A percentile compares a stretch with the other conserved stretches of the same genome.
Conservation (phyloP, 2,329 filamentous ascomycete species). For the Colletotrichum ledebouriae region DNA sequence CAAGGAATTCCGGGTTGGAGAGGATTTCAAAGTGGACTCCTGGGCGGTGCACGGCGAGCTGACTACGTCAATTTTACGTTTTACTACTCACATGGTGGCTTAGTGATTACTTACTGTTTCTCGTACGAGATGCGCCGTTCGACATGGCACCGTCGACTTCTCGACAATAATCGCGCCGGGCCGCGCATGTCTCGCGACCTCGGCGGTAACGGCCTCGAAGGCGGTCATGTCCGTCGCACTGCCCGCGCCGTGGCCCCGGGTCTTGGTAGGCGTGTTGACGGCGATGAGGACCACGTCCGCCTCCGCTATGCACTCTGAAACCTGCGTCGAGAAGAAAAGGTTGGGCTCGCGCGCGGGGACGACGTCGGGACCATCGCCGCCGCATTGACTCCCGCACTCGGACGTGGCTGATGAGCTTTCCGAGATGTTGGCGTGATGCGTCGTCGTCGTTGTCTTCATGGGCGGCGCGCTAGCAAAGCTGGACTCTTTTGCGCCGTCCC, state of each 20-base stretch:
- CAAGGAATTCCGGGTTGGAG: slow-evolving; percentile 85
- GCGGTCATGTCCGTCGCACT: slow-evolving; percentile 79
- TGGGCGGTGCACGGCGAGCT: slow-evolving; percentile 71
- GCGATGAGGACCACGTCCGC: slow-evolving; percentile 82
- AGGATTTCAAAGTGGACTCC: slow-evolving; percentile 79
- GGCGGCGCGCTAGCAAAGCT: slow-evolving; percentile 53
- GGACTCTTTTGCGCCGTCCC: slow-evolving; percentile 66
- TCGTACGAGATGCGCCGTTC: slow-evolving; percentile 77
- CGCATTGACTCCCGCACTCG: slow-evolving; percentile 50
- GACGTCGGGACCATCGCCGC: slow-evolving; percentile 48
- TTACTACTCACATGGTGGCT: neutral
- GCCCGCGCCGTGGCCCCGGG: slow-evolving; percentile 75
- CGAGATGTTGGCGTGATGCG: slow-evolving; percentile 43
- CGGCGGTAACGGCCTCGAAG: slow-evolving; percentile 76
- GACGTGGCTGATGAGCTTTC: slow-evolving; percentile 51
- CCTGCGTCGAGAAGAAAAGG: slow-evolving; percentile 81
- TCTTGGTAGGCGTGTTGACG: slow-evolving; percentile 85
- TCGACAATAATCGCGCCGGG: slow-evolving; percentile 81
- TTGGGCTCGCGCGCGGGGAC: slow-evolving; percentile 69
- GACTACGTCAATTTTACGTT: neutral
- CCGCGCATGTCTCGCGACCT: slow-evolving; percentile 76
- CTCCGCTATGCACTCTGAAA: slow-evolving; percentile 70
- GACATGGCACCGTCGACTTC: slow-evolving; percentile 84
- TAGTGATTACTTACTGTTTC: slow-evolving; percentile 68
- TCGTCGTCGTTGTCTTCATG: slow-evolving; percentile 33